Evolutionary conservation across 176 grass and related monocot species (phyloP), one percentile per base, ranked within the genome.

Genomic region (Aegilops sharonensis): DNA sequence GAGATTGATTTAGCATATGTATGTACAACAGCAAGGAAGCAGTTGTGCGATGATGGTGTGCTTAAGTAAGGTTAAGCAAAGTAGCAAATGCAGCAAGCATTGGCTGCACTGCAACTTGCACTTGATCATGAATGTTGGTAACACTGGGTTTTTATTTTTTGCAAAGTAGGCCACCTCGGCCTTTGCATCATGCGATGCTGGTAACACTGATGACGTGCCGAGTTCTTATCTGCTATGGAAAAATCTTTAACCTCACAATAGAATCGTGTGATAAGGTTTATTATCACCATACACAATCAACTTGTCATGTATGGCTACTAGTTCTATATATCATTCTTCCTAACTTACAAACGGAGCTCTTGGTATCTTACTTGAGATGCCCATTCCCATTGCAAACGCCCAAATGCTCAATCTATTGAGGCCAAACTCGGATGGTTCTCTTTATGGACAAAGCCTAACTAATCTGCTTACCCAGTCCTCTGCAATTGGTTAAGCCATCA

Each of bases 401-500:
- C 18, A 59, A 21, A 60, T 59, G 42, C 2, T 43, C 43, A n/a
- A 47, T 89, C 25, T 68, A 68, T 11, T 43, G 66, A 45, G 21
- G 59, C 59, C 23, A 20, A 83, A 65, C 7, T 14, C 73, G 27
- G 27, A 27, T 27, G 27, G 27, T 27, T 27, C 27, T 27, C 27
- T 27, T 27, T 27, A 27, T 27, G 27, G 27, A 27, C 27, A 27
- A 27, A 27, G 27, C 27, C 27, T 27, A 27, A 27, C 27, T 27
- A 18, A 64, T 61, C 48, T 36, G 50, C 24, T 60, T 87, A 82
- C 75, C 35, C 50, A 42, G 81, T 91, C 89, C 47, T 74, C 3
- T 24, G 25, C n/a, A 84, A 57, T 64, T 29, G 23, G 65, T 65
- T 72, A 64, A 54, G 64, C 24, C 42, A 21, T 62, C 39, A 80